A percentile compares a stretch with the other conserved stretches of the same genome.
These are phyloP conservation scores for Sporothrix humicola DNA, from an alignment of 2,329 filamentous ascomycete species.

Conservation along the genomic window DNA sequence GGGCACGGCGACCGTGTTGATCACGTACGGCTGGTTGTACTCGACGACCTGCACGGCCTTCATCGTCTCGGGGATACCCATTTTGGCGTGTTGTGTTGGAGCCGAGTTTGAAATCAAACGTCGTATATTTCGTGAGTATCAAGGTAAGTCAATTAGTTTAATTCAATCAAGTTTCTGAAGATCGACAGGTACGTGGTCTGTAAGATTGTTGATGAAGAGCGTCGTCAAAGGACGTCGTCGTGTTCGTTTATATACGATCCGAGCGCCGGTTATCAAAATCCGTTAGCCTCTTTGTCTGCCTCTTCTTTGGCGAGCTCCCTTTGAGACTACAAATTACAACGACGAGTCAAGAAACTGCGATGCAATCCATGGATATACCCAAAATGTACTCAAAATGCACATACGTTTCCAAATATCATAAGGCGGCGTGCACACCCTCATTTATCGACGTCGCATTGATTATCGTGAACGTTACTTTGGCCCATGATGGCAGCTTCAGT, in stretches of 20 bases:
- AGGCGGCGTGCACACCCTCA: too few species aligned
- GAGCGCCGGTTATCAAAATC: constrained; percentile 20
- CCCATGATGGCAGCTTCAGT: too few species aligned
- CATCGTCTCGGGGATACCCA: constrained; percentile 20
- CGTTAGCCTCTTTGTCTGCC: constrained; percentile 1
- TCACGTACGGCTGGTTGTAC: constrained; percentile 19
- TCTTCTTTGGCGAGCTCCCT: neutral
- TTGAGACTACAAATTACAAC: too few species aligned
- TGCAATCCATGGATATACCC: too few species aligned
- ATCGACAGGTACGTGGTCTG: neutral
- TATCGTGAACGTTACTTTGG: too few species aligned
- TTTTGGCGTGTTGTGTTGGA: neutral
- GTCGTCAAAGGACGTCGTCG: neutral
- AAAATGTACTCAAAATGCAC: too few species aligned
- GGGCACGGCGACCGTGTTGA: constrained; percentile 48
- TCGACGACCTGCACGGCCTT: constrained; percentile 28
- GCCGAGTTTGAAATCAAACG: neutral
- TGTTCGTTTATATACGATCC: constrained; percentile 5
- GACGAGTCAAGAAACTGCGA: too few species aligned
- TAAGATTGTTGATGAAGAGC: neutral
- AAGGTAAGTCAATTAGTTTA: too few species aligned
- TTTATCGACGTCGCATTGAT: too few species aligned
- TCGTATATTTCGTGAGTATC: too few species aligned
- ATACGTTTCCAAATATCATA: too few species aligned
- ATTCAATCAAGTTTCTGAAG: neutral